These are phyloP conservation scores for Testicularia cyperi DNA, from an alignment of 1,284 basidiomycete species.

Conservation along the genomic window DNA sequence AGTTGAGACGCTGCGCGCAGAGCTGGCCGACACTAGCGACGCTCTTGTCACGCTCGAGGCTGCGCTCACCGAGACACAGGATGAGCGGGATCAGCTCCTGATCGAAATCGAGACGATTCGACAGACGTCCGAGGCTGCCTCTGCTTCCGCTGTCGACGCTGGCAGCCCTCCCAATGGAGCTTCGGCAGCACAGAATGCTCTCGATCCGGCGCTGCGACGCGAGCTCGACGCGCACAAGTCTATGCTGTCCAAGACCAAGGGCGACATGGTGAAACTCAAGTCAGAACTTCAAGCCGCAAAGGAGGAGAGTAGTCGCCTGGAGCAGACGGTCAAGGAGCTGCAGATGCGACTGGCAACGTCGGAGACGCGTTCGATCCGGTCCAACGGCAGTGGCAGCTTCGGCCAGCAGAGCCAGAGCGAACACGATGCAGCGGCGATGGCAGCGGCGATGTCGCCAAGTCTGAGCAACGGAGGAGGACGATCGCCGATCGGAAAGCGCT, in stretches of 20 bases:
- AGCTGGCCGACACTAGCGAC: slow-evolving; percentile 59
- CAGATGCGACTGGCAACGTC: slow-evolving; percentile 39
- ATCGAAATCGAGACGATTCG: slow-evolving; percentile 49
- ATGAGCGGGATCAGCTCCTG: slow-evolving; percentile 58
- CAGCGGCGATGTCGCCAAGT: background rate
- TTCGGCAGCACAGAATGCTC: slow-evolving; percentile 3
- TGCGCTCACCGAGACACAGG: slow-evolving; percentile 58
- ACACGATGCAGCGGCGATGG: slow-evolving; percentile 12
- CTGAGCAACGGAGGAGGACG: slow-evolving; percentile 22
- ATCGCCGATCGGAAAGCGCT: slow-evolving; percentile 12
- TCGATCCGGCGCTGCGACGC: slow-evolving; percentile 27
- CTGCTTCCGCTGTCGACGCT: background rate
- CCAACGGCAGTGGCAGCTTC: slow-evolving; percentile 31
- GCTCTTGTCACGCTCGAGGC: slow-evolving; percentile 59
- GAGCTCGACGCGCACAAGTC: slow-evolving; percentile 77
- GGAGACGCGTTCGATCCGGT: slow-evolving; percentile 40
- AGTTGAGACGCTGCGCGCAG: slow-evolving; percentile 69
- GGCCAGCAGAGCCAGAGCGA: slow-evolving; percentile 25
- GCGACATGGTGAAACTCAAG: slow-evolving; percentile 59
- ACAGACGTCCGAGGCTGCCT: slow-evolving; percentile 20
- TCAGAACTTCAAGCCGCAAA: slow-evolving; percentile 77
- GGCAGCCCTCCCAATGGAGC: background rate
- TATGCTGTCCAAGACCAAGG: slow-evolving; percentile 65
- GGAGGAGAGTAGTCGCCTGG: slow-evolving; percentile 68
- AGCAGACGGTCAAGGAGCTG: slow-evolving; percentile 37